phyloP scores from a whole-genome alignment of 108 stramenopile genomes.

The Poteriospumella lacustris region DNA sequence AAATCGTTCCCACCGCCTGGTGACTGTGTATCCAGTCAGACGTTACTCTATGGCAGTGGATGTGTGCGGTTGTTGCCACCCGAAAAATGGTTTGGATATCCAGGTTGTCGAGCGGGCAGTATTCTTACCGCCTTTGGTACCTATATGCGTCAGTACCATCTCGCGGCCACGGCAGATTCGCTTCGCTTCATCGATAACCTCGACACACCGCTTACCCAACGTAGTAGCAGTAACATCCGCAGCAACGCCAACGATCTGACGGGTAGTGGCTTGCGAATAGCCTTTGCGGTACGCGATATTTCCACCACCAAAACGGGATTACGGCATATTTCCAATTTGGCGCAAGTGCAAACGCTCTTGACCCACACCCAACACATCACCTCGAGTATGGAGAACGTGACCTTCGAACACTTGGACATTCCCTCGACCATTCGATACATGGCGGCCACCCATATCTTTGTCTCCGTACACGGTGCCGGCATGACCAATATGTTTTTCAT shows the following conservation, averaged over 20 bases:
- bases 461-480: slow-evolving; percentile 22
- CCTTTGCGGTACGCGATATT: slow-evolving; percentile 10
- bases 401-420: slow-evolving; percentile 18
- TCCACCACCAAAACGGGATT: not conserved
- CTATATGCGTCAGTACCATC: not conserved
- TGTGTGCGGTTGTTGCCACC: slow-evolving; percentile 26
- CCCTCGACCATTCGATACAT: slow-evolving; percentile 11
- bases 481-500: slow-evolving; percentile 31
- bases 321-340: slow-evolving; percentile 17
- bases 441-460: slow-evolving; percentile 18
- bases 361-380: not conserved
- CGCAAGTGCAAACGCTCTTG: not conserved
- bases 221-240: not conserved
- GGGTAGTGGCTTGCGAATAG: slow-evolving; percentile 1
- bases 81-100: slow-evolving; percentile 32
- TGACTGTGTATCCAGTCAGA: not conserved
- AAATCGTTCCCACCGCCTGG: not conserved
- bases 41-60: slow-evolving; percentile 22
- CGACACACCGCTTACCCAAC: too few species aligned
- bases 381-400: not conserved
- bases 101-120: not conserved
- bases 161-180: not conserved
- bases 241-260: not conserved
- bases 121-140: not conserved
- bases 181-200: slow-evolving; percentile 3